Percentiles rank a stretch among this genome's conserved stretches.
Conservation (phyloP, 352 stramenopile genomes). For the Pythium brassicae region DNA sequence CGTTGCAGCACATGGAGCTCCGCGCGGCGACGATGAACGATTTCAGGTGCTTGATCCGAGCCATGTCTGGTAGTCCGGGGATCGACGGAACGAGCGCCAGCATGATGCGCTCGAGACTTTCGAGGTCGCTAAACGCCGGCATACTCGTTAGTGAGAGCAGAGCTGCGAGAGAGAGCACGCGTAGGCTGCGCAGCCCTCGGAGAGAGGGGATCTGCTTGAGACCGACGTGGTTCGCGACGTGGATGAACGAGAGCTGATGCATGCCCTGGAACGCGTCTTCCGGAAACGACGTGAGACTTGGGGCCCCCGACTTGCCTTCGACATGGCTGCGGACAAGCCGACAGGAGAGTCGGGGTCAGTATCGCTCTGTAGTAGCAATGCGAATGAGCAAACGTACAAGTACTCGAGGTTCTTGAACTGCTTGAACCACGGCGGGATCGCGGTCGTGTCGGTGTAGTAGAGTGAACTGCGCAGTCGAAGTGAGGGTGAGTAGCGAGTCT, state of each 20-base stretch:
- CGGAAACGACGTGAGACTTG: constrained; percentile 19
- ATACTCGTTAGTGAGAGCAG: constrained; percentile 15
- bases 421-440: constrained; percentile 22
- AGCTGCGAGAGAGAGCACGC: constrained; percentile 21
- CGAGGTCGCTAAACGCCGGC: constrained; percentile 18
- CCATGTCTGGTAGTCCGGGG: constrained; percentile 22
- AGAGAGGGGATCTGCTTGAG: constrained; percentile 19
- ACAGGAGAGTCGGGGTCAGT: not conserved
- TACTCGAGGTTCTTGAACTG: constrained; percentile 30
- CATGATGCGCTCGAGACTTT: constrained; percentile 21
- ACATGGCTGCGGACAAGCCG: constrained; percentile 13
- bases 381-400: constrained; percentile 10
- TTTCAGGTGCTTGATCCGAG: constrained; percentile 5
- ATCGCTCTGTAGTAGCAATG: not conserved
- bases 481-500: not conserved
- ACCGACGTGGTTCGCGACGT: constrained; percentile 18
- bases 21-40: constrained; percentile 12
- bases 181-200: constrained; percentile 19
- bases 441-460: constrained; percentile 22
- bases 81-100: constrained; percentile 12
- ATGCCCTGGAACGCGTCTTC: constrained; percentile 25
- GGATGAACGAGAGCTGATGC: constrained; percentile 24
- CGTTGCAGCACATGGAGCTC: constrained; percentile 23
- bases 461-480: constrained; percentile 14
- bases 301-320: constrained; percentile 18